Percentiles rank a stretch among this genome's conserved stretches.
Conservation (phyloP, 495 filamentous ascomycete species). For the Penicillium manginii region DNA sequence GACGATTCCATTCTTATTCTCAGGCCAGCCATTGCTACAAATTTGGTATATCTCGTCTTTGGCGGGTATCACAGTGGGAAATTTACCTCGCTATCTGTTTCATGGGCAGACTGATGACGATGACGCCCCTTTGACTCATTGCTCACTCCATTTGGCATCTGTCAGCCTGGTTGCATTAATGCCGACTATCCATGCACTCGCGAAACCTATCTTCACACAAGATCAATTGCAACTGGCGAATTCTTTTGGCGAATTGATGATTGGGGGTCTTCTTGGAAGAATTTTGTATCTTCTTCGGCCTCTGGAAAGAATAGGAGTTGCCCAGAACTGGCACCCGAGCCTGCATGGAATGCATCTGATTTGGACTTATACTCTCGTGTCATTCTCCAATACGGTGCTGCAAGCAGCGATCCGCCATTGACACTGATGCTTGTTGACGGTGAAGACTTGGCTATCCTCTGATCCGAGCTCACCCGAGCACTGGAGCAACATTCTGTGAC, state of each 20-base stretch:
- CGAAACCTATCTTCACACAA: not conserved
- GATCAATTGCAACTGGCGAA: conserved; percentile 4
- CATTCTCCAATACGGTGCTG: conserved; percentile 3
- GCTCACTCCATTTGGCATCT: conserved; percentile 7
- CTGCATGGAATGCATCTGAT: conserved; percentile 9
- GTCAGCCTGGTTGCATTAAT: conserved; percentile 5
- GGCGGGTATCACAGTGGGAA: conserved; percentile 7
- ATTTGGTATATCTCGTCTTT: conserved; percentile 3
- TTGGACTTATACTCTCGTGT: conserved; percentile 2
- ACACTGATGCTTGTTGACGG: not conserved
- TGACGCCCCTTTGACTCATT: not conserved
- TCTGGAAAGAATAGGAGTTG: conserved; percentile 5
- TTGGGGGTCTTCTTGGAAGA: conserved; percentile 1
- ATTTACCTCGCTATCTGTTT: conserved; percentile 4
- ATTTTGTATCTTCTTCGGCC: conserved; percentile 11
- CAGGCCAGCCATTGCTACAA: not conserved
- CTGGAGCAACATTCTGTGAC: no score
- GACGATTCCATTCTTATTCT: conserved; percentile 1
- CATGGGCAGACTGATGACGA: not conserved
- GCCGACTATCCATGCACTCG: conserved; percentile 12
- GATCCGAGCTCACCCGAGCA: not conserved
- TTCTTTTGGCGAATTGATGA: conserved; percentile 9
- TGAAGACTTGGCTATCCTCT: not conserved
- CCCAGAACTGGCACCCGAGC: conserved; percentile 6
- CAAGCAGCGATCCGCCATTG: not conserved